Evolutionary conservation across 83 land plant species (phyloP), one percentile per base, ranked within the genome.

Genomic region (Isoetes engelmannii): DNA sequence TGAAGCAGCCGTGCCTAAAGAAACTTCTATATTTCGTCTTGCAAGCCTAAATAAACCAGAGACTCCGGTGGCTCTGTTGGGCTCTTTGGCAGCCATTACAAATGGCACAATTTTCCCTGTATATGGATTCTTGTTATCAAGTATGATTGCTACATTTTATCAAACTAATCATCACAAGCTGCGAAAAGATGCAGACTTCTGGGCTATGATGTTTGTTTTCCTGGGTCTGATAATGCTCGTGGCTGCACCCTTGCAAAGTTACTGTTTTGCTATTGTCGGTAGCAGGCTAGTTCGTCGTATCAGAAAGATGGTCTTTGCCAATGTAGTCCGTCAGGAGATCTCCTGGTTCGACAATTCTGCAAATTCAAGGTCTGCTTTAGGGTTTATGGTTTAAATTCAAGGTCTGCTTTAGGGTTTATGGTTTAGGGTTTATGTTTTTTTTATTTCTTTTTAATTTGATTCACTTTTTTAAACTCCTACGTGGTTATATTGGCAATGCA

Each of bases 1-100:
- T 28, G 37, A 18, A 9, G 44, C 1, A 6, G 72, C 71, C 18
- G 61, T 76, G 10, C 63, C 78, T 4, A 60, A 60, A 21, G 63
- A 60, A n/a, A 10, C 28, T 8, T 68, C 84, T n/a, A 4, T 84
- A 41, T 68, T 73, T 42, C 67, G 88, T 4, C 75, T 86, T 28
- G 88, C 82, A 8, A 42, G 43, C 50, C 67, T 82, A 9, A 77
- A 80, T 43, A 87, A 80, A 55, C 85, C 78, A 63, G 88, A 87
- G 54, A 9, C 66, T 20, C 85, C 79, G 13, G 9, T 80, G 4
- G 65, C 82, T 48, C 4, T 84, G 4, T 7, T 87, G 4, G 90
- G 90, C 12, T 63, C 77, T 6, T 6, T 80, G 37, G 83, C 77
- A 51, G 83, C 86, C 48, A 60, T 49, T 9, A 67, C 74, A 0